Evolutionary conservation across 129 eudicot species (phyloP).

Genomic region (Logfia minima): DNA sequence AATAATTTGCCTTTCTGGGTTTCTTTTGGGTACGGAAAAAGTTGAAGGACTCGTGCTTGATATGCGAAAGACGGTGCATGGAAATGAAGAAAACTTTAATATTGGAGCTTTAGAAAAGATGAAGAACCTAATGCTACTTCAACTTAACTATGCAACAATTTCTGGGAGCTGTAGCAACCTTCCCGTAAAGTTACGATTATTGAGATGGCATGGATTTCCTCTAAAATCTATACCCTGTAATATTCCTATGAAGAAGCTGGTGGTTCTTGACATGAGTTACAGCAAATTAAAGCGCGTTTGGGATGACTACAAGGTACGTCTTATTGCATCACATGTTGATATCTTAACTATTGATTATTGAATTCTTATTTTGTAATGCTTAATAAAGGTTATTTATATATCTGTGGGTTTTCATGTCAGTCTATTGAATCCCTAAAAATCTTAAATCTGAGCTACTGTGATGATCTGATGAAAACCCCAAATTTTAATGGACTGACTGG

Average conservation of each 20-base stretch:
- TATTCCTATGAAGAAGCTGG: constrained; percentile 15
- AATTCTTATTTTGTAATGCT: background rate
- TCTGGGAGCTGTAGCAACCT: constrained; percentile 18
- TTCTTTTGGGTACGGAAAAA: background rate
- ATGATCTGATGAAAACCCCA: constrained; percentile 18
- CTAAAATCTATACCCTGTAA: constrained; percentile 8
- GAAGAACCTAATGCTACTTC: constrained; percentile 29
- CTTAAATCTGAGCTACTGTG: constrained; percentile 12
- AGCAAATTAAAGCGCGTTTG: constrained; percentile 15
- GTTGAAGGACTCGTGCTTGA: constrained; percentile 20
- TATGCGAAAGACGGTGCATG: background rate
- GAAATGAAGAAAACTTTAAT: background rate
- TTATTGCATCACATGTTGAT: background rate
- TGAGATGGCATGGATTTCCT: constrained; percentile 20
- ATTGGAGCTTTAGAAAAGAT: constrained; percentile 13
- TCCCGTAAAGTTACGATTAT: constrained; percentile 16
- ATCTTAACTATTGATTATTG: background rate
- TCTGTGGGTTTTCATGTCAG: background rate
- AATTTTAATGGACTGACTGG: constrained; percentile 16
- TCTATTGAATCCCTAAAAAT: constrained; percentile 8
- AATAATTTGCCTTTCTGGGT: no score
- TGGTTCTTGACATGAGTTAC: constrained; percentile 27
- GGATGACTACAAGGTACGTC: constrained; percentile 18
- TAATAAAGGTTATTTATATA: background rate
- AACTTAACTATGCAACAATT: constrained; percentile 1